These are phyloP conservation scores for Macrotyloma uniflorum DNA, from an alignment of 306 rosid species.

Conservation along the genomic window DNA sequence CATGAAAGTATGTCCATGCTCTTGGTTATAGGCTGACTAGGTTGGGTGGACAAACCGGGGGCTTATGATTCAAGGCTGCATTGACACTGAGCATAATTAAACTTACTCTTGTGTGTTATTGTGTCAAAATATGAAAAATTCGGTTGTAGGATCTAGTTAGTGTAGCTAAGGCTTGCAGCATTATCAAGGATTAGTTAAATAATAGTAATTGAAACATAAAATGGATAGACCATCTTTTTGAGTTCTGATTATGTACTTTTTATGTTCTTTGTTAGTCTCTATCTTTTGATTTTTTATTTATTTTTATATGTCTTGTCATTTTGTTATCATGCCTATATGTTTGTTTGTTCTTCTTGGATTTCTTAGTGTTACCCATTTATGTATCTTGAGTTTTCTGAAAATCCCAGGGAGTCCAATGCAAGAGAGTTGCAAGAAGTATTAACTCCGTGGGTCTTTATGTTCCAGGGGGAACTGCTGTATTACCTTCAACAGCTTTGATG, in stretches of 20 bases:
- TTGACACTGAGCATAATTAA: not conserved
- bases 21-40: not conserved
- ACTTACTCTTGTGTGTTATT: conserved; percentile 1
- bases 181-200: conserved; percentile 17
- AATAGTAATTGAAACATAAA: conserved; percentile 21
- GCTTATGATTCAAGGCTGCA: conserved; percentile 19
- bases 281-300: conserved; percentile 13
- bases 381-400: conserved; percentile 37
- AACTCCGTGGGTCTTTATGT: conserved; percentile 96
- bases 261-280: not conserved
- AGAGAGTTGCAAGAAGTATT: conserved; percentile 94
- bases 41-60: not conserved
- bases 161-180: conserved; percentile 16
- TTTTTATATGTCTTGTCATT: not conserved
- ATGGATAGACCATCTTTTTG: not conserved
- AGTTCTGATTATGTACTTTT: not conserved
- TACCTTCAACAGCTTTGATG: conserved; percentile 99
- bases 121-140: conserved; percentile 6
- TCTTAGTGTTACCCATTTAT: conserved; percentile 8
- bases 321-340: conserved; percentile 1
- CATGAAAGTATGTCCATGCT: conserved; percentile 73
- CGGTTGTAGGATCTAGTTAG: not conserved
- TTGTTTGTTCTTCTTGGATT: conserved; percentile 15
- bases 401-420: conserved; percentile 94
- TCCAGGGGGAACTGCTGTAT: conserved; percentile 99